Evolutionary conservation across 2,329 filamentous ascomycete genomes (phyloP), one percentile per base, ranked within the genome.

Genomic region (Hypoxylon rubiginosum): DNA sequence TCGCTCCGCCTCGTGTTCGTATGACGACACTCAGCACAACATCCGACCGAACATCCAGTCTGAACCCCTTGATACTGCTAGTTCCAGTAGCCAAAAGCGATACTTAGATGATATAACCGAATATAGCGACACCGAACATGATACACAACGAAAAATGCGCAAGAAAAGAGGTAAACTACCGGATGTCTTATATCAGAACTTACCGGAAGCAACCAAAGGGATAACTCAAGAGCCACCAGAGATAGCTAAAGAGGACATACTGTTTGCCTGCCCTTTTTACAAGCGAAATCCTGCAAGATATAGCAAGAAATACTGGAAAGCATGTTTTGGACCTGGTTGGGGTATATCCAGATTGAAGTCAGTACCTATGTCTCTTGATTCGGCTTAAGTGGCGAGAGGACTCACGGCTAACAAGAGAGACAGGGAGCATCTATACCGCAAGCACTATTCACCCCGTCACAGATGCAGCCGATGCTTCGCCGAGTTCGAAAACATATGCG

Each of bases 391-490:
- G 5, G 32, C 13, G 1, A 17, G 5, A 15, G 8, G 1, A 17
- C 2, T 9, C 7, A 4, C 11, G n/a, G 8, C 60, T 64, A 41
- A 67, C 34, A 5, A 6, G 6, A 6, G 6, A 17, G 21, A 2
- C 50, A 72, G 70, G 36, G 71, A 71, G 26, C 71, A 72, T 28
- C 58, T 72, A 11, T 64, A 70, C 24, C 68, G 70, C 34, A 65
- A 59, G 3, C 70, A 72, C 36, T 59, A 36, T 24, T 67, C 54
- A 11, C 10, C 10, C 2, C 28, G 41, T 6, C 60, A 62, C n/a
- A 62, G 62, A 13, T 72, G 71, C 19, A 57, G 48, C 26, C 67
- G 71, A 24, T 72, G 71, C 26, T 57, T 68, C 6, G 28, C 13
- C 5, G 57, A 67, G 26, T 72, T 71, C 21, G 24, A 71, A 32